Conservation (phyloP, 768 basidiomycete species). For the Astraeus odoratus region DNA sequence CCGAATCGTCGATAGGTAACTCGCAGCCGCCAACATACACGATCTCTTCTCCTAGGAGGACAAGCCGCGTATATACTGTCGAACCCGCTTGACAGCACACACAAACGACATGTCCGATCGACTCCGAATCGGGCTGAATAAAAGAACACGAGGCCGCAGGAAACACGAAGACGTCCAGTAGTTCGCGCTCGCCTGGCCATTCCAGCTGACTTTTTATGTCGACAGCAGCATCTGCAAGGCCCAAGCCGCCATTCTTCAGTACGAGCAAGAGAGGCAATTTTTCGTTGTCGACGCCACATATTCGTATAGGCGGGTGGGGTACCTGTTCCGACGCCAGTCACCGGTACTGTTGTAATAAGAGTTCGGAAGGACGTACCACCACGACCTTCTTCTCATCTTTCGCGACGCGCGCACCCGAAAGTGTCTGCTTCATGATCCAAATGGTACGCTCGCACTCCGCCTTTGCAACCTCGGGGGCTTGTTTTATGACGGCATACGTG, state of each 20-base stretch:
- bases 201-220: slow-evolving; percentile 17
- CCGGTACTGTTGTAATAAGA: slow-evolving; percentile 1
- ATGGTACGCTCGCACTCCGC: slow-evolving; percentile 43
- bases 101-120: slow-evolving; percentile 10
- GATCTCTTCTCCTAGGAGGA: slow-evolving; percentile 15
- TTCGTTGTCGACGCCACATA: slow-evolving; percentile 28
- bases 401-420: slow-evolving; percentile 28
- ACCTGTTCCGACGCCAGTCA: slow-evolving; percentile 29
- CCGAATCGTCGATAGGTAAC: slow-evolving; percentile 12
- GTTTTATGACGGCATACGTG: slow-evolving; percentile 50
- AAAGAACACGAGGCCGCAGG: slow-evolving; percentile 22
- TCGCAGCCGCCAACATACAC: slow-evolving; percentile 14
- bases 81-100: slow-evolving; percentile 16
- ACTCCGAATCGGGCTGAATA: slow-evolving; percentile 11
- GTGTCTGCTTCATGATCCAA: slow-evolving; percentile 55
- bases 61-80: slow-evolving; percentile 17
- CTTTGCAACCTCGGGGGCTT: slow-evolving; percentile 37
- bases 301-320: slow-evolving; percentile 33
- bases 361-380: slow-evolving; percentile 34
- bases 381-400: slow-evolving; percentile 35
- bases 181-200: slow-evolving; percentile 20
- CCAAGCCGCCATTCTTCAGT: slow-evolving; percentile 27
- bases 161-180: slow-evolving; percentile 28
- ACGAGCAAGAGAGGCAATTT: slow-evolving; percentile 26
- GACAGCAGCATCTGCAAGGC: slow-evolving; percentile 24